These are phyloP conservation scores for Ceratobasidium sp. DNA, from an alignment of 1,284 basidiomycete species.

Conservation along the genomic window DNA sequence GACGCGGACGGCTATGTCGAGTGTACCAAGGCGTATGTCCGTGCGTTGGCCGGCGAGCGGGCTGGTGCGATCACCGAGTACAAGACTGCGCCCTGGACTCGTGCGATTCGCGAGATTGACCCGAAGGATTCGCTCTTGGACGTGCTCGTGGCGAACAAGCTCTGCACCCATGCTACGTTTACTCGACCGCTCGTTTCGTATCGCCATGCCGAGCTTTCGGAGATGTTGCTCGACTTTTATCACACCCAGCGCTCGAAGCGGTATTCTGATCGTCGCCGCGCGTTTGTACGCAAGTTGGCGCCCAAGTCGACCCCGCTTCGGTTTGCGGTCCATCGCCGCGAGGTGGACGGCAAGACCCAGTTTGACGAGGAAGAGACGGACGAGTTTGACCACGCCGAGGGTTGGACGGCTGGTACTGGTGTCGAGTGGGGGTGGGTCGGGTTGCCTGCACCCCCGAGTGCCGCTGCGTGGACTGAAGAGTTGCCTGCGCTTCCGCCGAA, in stretches of 20 bases:
- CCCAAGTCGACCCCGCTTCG: slow-evolving; percentile 58
- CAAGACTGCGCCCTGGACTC: slow-evolving; percentile 52
- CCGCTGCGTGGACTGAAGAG: slow-evolving; percentile 4
- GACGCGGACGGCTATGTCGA: slow-evolving; percentile 35
- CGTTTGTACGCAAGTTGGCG: slow-evolving; percentile 62
- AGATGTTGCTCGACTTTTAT: slow-evolving; percentile 64
- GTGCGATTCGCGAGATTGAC: slow-evolving; percentile 17
- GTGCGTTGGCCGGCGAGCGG: slow-evolving; percentile 43
- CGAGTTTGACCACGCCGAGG: slow-evolving; percentile 58
- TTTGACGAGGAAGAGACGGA: slow-evolving; percentile 58
- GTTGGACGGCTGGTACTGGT: slow-evolving; percentile 54
- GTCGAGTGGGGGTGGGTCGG: slow-evolving; percentile 58
- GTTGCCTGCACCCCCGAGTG: slow-evolving; percentile 42
- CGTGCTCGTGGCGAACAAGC: slow-evolving; percentile 56
- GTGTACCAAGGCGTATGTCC: slow-evolving; percentile 51
- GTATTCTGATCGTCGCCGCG: slow-evolving; percentile 60
- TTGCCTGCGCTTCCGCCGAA: not conserved
- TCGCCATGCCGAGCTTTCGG: slow-evolving; percentile 61
- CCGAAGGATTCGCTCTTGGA: slow-evolving; percentile 49
- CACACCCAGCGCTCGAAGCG: slow-evolving; percentile 60
- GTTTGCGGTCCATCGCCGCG: slow-evolving; percentile 57
- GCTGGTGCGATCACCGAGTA: slow-evolving; percentile 45
- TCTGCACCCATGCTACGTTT: slow-evolving; percentile 53
- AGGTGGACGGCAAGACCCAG: slow-evolving; percentile 45
- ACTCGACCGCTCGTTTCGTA: slow-evolving; percentile 56